Evolutionary conservation across 2,329 filamentous ascomycete species (phyloP), one percentile per base, ranked within the genome.

Genomic region (Reticulascus tulasneorum): DNA sequence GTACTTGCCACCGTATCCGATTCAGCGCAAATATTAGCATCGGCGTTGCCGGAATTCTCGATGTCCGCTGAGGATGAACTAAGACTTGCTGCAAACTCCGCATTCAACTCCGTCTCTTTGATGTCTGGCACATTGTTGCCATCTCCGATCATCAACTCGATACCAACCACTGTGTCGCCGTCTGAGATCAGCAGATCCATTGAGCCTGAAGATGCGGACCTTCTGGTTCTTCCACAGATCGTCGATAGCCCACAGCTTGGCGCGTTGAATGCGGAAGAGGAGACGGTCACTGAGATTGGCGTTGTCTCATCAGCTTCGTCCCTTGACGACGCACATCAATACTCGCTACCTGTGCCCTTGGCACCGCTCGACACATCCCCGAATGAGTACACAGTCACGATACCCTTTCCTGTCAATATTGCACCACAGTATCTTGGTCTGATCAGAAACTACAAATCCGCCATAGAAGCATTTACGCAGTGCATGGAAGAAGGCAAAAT

Each of bases 401-500:
- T 83, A 1, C 74, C 77, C 0, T 70, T 82, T 44, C 68, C 73
- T 12, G 62, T 73, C 11, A 73, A 66, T 33, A 60, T 66, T 8
- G 67, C 77, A 12, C 64, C 68, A 4, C 59, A 68, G 12, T 82
- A 82, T 43, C 59, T 71, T 23, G 64, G 71, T 20, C 63, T 66
- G 2, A 58, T 82, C 13, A 50, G 61, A 9, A 58, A 67, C 11
- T 62, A 64, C 43, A 66, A 63, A 38, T 45, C 52, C 7, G 57
- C 64, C 2, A 66, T 76, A n/a, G 55, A 64, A 12, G 56, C 61
- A 2, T 79, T 75, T 42, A 64, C 60, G 19, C 23, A n/a, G 18
- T 19, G 27, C 9, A 17, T 32, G 20, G 40, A 37, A 8, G 41
- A 46, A 11, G 26, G 18, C 4, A n/a, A n/a, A n/a, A 16, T 24